Conservation (phyloP, 192 early-diverging fungal species). For the Chytriomyces hyalinus region DNA sequence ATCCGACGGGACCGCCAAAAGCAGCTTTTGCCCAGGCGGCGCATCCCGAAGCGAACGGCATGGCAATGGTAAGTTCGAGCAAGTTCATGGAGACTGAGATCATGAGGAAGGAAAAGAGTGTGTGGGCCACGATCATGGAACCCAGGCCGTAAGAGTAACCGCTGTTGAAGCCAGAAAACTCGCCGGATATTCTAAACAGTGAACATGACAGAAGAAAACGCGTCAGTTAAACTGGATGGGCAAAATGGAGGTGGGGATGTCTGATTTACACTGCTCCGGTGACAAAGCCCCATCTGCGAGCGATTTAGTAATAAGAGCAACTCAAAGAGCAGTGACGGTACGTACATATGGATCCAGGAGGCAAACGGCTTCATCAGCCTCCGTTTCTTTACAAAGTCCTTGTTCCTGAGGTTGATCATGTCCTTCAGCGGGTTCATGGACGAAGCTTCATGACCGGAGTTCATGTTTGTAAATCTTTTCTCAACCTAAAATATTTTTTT, state of each 20-base stretch:
- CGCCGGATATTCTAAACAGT: constrained; percentile 25
- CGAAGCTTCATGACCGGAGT: neutral
- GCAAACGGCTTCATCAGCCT: constrained; percentile 13
- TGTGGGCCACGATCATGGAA: constrained; percentile 33
- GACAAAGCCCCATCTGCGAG: neutral
- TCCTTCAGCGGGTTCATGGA: neutral
- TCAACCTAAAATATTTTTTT: no score
- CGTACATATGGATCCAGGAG: constrained; percentile 11
- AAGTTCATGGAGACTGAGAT: constrained; percentile 7
- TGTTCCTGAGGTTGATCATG: neutral
- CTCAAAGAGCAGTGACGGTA: neutral
- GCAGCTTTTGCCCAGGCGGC: constrained; percentile 24
- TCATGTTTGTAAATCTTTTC: no score
- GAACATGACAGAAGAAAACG: neutral
- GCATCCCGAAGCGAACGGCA: constrained; percentile 29
- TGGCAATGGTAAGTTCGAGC: constrained; percentile 12
- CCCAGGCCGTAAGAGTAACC: constrained; percentile 37
- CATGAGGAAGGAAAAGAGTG: constrained; percentile 14
- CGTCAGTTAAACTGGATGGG: neutral
- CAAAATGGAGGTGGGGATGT: no score
- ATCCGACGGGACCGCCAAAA: constrained; percentile 17
- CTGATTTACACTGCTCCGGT: constrained; percentile 2
- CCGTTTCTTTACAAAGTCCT: neutral
- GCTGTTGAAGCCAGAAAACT: constrained; percentile 37
- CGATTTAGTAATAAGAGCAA: neutral